These are phyloP conservation scores for Claviceps purpurea DNA, from an alignment of 2,329 filamentous ascomycete species.

Conservation along the genomic window DNA sequence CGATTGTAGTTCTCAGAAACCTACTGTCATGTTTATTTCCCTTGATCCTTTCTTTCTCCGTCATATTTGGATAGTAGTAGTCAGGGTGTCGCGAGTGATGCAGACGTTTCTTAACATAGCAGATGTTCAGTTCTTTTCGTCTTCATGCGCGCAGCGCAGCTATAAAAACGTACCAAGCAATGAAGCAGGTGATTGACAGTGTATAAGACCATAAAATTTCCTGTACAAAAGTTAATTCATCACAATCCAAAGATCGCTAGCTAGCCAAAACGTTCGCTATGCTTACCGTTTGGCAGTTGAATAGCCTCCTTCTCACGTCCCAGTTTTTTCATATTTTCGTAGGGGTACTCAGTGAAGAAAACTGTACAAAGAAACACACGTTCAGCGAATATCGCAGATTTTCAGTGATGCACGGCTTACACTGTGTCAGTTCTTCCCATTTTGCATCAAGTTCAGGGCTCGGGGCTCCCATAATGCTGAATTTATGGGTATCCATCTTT, in stretches of 20 bases:
- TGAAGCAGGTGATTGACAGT: not conserved
- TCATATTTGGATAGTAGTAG: not conserved
- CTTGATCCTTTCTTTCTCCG: not conserved
- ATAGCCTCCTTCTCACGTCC: not conserved
- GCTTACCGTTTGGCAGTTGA: not conserved
- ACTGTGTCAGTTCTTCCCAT: not conserved
- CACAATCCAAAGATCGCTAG: no score
- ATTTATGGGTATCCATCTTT: not conserved
- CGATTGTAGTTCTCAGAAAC: not conserved
- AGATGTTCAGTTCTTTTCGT: not conserved
- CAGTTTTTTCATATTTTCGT: not conserved
- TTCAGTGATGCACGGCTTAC: not conserved
- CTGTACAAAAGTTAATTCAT: not conserved
- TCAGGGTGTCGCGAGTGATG: not conserved
- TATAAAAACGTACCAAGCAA: not conserved
- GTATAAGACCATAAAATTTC: not conserved
- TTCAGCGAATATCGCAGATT: not conserved
- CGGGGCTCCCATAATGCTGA: not conserved
- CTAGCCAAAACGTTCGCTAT: no score
- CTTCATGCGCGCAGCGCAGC: not conserved
- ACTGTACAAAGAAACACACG: not conserved
- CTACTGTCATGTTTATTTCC: not conserved
- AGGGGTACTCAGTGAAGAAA: conserved; percentile 1
- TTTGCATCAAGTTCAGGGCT: not conserved
- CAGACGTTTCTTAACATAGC: not conserved